Base-by-base conservation (phyloP, 495 filamentous ascomycete genomes). In the Endocarpon pusillum region DNA sequence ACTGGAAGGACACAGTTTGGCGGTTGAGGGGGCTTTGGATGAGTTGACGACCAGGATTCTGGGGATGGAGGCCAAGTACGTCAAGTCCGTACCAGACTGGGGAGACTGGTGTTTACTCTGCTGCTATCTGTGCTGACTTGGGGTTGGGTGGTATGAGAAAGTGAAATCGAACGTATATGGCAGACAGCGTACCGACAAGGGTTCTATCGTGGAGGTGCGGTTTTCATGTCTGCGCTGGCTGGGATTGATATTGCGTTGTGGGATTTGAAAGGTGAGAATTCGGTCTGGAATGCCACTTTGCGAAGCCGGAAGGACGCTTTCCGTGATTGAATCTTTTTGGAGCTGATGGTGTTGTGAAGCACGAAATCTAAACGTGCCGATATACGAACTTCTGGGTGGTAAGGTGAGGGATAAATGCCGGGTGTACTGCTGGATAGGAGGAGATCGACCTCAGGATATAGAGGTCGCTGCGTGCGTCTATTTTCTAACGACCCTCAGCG, bases 361-460 rank as follows among this genome's bases (percentile, higher is more conserved):
- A 2, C 52, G 58, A 2, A 52, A 45, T 39, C 53, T 86, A 14
- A 64, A 67, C 8, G 74, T 85, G 1, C 80, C 81, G 1, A 63
- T 87, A 18, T 73, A 78, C 42, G 69, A 81, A 42, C 57, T 87
- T 9, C 57, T 87, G 2, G 81, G 81, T 10, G 81, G 81, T 12
- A 79, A 80, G 43, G 75, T 86, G 23, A 62, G 81, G 19, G 57
- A 77, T 44, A 81, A 76, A 48, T 51, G 83, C 19, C 69, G 69
- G 40, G 81, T 87, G 3, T 87, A 87, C 47, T 72, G 75, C n/a
- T 87, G 81, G 81, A 83, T 87, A 45, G 81, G 81, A 21, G 81
- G 81, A 5, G 81, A 87, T 44, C 61, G 78, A n/a, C 81, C 81
- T 4, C 50, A 54, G 16, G 81, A 85, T 44, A 70, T 87, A 0